Base-by-base conservation (phyloP, 306 rosid genomes). In the Rosa persica region DNA sequence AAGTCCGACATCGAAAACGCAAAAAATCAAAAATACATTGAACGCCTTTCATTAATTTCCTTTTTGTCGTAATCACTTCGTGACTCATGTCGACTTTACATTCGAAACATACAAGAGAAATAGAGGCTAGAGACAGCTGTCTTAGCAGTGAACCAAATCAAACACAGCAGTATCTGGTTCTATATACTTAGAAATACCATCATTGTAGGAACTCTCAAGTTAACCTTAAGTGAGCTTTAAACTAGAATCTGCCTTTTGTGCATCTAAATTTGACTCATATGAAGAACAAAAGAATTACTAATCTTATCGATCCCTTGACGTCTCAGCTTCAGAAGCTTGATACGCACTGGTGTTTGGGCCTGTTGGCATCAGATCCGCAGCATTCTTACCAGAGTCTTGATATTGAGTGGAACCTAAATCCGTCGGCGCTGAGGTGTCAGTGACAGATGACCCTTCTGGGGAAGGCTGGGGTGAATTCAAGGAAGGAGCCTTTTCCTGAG, bases 401-500 rank as follows among this genome's bases (percentile, higher is more conserved):
- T 44, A 17, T 30, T 30, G 72, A 46, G 47, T 30, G 1, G 79
- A 75, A 62, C 71, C 36, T 47, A 27, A 46, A 44, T 44, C 55
- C 0, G 0, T 0, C 12, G 66, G 44, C 15, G 12, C 62, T 15
- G 65, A 58, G 52, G 72, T 16, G 46, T n/a, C 12, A 46, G 67
- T 34, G 76, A 75, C 44, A 39, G 78, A 70, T 61, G 71, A 72
- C 13, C 62, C 80, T 72, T 78, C 70, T 8, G 62, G 48, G 72
- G 89, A 82, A 78, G 83, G 86, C 76, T 84, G 83, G 44, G 83
- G 10, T 48, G 83, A 47, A 54, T 81, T 80, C 52, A 81, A 49
- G 43, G 66, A 79, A 25, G 87, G 68, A 78, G 72, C 79, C 76
- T 86, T 83, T 48, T 87, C 98, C 84, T 88, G 84, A 70, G 96